phyloP scores from a whole-genome alignment of 2,329 filamentous ascomycete species.

The Orbilia blumenaviensis region DNA sequence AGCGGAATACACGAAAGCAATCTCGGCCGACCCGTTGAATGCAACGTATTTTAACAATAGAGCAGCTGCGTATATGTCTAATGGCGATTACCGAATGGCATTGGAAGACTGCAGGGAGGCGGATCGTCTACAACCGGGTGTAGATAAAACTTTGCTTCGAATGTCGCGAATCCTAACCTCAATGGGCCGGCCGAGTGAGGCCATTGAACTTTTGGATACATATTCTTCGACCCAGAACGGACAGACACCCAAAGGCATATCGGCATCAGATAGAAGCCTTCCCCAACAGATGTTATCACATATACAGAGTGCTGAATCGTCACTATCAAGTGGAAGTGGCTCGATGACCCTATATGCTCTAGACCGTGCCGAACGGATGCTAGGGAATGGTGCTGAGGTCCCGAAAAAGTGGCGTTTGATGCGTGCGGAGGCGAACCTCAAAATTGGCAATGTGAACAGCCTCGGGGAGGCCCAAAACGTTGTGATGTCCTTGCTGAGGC shows the following conservation, averaged over 20 bases:
- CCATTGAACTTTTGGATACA: conserved; percentile 70
- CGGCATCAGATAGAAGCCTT: conserved; percentile 73
- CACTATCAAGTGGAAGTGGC: conserved; percentile 76
- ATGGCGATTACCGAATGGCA: conserved; percentile 70
- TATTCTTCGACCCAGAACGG: neutral
- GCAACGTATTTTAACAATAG: conserved; percentile 93
- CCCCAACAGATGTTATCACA: conserved; percentile 86
- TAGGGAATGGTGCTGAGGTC: conserved; percentile 78
- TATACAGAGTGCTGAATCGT: conserved; percentile 80
- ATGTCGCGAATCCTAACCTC: conserved; percentile 89
- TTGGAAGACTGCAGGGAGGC: conserved; percentile 86
- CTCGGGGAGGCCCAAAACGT: conserved; percentile 92
- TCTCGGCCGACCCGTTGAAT: conserved; percentile 84
- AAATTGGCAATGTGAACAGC: conserved; percentile 89
- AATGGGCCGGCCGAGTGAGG: conserved; percentile 85
- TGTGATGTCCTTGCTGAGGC: conserved; percentile 83
- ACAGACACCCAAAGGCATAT: conserved; percentile 10
- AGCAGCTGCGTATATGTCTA: conserved; percentile 76
- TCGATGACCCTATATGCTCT: conserved; percentile 93
- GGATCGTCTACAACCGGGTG: conserved; percentile 82
- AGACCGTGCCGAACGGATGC: conserved; percentile 83
- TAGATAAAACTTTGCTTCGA: conserved; percentile 86
- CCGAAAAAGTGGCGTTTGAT: conserved; percentile 94
- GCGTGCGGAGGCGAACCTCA: conserved; percentile 88
- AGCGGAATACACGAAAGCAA: conserved; percentile 92